phyloP scores from a whole-genome alignment of 805 yeast genomes.

The Schwanniomyces sp. region DNA sequence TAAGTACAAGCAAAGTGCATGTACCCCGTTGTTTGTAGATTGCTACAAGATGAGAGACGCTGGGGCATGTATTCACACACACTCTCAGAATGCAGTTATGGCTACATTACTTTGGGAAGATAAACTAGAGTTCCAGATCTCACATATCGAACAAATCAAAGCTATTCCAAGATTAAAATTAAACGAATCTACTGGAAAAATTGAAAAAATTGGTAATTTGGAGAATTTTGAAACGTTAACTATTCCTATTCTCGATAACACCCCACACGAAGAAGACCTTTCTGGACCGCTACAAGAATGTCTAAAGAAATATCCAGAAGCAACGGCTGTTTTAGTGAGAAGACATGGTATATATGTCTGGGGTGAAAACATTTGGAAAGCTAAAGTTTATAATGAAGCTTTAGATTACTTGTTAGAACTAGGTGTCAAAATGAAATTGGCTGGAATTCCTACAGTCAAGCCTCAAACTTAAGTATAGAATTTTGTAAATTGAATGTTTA shows the following conservation, averaged over 20 bases:
- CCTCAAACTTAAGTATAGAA: background rate
- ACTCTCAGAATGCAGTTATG: slow-evolving; percentile 86
- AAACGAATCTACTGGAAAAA: slow-evolving; percentile 31
- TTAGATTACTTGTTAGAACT: slow-evolving; percentile 84
- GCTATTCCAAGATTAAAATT: slow-evolving; percentile 66
- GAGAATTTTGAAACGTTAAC: slow-evolving; percentile 71
- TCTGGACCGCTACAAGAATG: slow-evolving; percentile 64
- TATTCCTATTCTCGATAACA: slow-evolving; percentile 90
- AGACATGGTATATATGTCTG: slow-evolving; percentile 96
- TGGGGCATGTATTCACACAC: slow-evolving; percentile 94
- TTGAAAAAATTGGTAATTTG: slow-evolving; percentile 65
- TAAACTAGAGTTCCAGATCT: slow-evolving; percentile 66
- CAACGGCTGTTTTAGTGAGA: slow-evolving; percentile 86
- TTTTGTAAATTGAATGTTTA: background rate
- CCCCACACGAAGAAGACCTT: slow-evolving; percentile 84
- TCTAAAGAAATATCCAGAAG: slow-evolving; percentile 65
- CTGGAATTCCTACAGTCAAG: slow-evolving; percentile 56
- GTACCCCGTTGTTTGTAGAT: slow-evolving; percentile 84
- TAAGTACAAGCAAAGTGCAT: slow-evolving; percentile 82
- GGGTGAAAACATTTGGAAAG: slow-evolving; percentile 92
- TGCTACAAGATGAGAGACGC: slow-evolving; percentile 68
- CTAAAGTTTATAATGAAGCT: slow-evolving; percentile 90
- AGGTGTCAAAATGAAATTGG: slow-evolving; percentile 76
- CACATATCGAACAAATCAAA: slow-evolving; percentile 87
- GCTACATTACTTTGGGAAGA: slow-evolving; percentile 64